Percentiles rank a stretch among this genome's conserved stretches.
Evolutionary conservation across 208 protist species (phyloP).

Genomic region (Leishmania martiniquensis): DNA sequence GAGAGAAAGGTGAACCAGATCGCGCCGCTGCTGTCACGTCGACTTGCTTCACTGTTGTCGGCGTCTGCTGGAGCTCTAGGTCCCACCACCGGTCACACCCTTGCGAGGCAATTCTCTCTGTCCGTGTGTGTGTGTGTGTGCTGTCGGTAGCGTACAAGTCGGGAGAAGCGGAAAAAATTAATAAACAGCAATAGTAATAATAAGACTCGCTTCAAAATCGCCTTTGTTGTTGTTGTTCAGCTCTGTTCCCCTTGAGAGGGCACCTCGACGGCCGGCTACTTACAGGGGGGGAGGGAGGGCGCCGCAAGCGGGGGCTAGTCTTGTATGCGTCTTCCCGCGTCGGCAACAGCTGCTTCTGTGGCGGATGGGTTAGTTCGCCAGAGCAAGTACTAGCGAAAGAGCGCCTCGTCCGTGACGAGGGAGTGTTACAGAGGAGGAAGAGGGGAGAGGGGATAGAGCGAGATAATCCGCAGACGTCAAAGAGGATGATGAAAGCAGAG

Average conservation of each 20-base stretch:
- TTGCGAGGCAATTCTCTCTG: not conserved
- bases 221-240: too few relatives aligned
- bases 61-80: not conserved
- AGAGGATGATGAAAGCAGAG: too few relatives aligned
- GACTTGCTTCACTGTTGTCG: slow-evolving; percentile 2
- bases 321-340: not conserved
- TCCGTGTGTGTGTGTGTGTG: too few relatives aligned
- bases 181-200: not conserved
- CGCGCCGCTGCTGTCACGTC: not conserved
- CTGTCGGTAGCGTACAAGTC: not conserved
- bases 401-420: too few relatives aligned
- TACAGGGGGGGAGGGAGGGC: not conserved
- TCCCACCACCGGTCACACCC: not conserved
- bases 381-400: not conserved
- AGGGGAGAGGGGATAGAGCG: too few relatives aligned
- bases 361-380: too few relatives aligned
- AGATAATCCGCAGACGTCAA: too few relatives aligned
- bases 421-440: too few relatives aligned
- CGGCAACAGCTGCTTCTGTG: not conserved
- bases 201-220: not conserved
- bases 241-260: not conserved
- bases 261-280: not conserved
- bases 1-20: not conserved
- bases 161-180: too few relatives aligned
- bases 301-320: too few relatives aligned